Base-by-base conservation (phyloP, 2,329 filamentous ascomycete species). In the Penicillium sumatraense region DNA sequence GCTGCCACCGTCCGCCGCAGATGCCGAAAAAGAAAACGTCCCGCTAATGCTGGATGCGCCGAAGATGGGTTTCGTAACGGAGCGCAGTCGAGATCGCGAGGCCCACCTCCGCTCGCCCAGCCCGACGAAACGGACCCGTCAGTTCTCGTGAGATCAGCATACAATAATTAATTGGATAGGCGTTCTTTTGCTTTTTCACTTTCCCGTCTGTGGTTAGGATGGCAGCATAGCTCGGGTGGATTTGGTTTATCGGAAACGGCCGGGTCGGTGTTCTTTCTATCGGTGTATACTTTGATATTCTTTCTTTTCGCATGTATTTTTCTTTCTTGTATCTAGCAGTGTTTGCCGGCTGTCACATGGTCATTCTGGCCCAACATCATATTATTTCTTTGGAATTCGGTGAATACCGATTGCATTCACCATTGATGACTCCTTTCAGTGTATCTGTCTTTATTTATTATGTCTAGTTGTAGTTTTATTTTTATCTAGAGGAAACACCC, bases 41-140 rank as follows among this genome's bases (percentile, higher is more conserved):
- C 68, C 66, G 1, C 53, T 73, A 42, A 62, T 68, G 63, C 59
- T 75, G 2, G 69, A 74, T 21, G 63, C 67, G 2, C 64, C 63
- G 11, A 57, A 60, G 2, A 68, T 69, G 58, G 65, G 68, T 24
- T 70, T 71, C 51, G 66, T 66, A 45, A 70, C 61, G 2, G 70
- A 68, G 35, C 68, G 69, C 36, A 70, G 59, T 42, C 71, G 68
- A 18, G 68, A 68, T 33, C 64, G 68, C 4, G 66, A 69, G 38
- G 59, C 59, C 10, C 68, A 73, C 40, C 55, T 71, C 45, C 71
- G 71, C n/a, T 74, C 70, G 2, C 74, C 74, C 14, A 75, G 72
- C 56, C 74, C 74, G 3, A 62, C 64, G 2, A 75, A 75, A 56
- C 64, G 70, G 44, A 57, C 45, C 41, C 53, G 54, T 40, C 53